These are phyloP conservation scores for Moesziomyces globuligerus DNA, from an alignment of 1,284 basidiomycete species.

Conservation along the genomic window DNA sequence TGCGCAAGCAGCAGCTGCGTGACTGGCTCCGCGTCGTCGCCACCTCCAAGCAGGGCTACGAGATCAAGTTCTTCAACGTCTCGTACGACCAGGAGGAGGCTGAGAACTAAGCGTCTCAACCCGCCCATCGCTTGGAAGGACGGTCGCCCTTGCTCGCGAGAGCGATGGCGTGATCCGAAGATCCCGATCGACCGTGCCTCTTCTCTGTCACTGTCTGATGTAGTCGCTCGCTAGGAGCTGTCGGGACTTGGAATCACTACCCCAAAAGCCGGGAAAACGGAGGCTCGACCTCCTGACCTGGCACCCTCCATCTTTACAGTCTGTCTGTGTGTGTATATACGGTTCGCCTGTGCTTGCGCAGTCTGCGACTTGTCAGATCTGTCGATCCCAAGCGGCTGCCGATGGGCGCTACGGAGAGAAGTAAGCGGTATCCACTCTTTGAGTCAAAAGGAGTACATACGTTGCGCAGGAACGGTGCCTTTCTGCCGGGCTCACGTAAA, in stretches of 20 bases:
- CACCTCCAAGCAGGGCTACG: slow-evolving; percentile 68
- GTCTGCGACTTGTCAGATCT: too few relatives aligned
- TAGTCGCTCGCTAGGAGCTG: slow-evolving; percentile 15
- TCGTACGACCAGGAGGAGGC: slow-evolving; percentile 63
- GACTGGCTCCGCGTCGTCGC: slow-evolving; percentile 69
- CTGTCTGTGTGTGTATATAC: not conserved
- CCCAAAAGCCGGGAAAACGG: slow-evolving; percentile 45
- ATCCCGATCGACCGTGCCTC: not conserved
- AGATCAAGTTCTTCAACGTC: slow-evolving; percentile 69
- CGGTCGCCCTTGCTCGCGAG: slow-evolving; percentile 2
- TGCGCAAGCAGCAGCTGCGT: slow-evolving; percentile 66
- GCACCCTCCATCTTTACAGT: slow-evolving; percentile 9
- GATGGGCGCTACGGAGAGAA: too few relatives aligned
- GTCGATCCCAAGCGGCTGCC: too few relatives aligned
- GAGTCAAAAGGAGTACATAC: too few relatives aligned
- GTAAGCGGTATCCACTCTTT: too few relatives aligned
- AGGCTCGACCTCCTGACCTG: slow-evolving; percentile 33
- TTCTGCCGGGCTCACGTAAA: not conserved
- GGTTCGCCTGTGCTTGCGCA: too few relatives aligned
- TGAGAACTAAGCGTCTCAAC: slow-evolving; percentile 34
- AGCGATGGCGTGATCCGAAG: not conserved
- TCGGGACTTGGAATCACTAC: slow-evolving; percentile 11
- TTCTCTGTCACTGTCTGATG: not conserved
- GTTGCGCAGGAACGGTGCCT: too few relatives aligned
- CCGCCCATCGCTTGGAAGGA: not conserved